Percentiles rank a stretch among this genome's conserved stretches.
Evolutionary conservation across 352 stramenopile genomes (phyloP).

Genomic region (Blastocystis sp.): DNA sequence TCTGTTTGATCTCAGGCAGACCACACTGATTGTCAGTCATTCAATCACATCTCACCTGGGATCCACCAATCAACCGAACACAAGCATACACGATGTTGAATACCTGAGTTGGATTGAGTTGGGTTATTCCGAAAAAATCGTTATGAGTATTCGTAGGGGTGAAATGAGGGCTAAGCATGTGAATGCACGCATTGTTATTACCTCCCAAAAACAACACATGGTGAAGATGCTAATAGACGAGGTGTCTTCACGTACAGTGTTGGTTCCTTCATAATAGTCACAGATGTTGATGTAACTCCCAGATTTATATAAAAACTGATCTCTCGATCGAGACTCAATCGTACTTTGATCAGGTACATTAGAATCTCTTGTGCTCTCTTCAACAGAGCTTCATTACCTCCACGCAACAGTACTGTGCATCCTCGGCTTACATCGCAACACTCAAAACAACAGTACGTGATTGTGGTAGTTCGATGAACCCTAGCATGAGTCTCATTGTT

Average conservation of each 20-base stretch:
- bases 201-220: conserved; percentile 32
- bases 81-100: conserved; percentile 17
- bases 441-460: conserved; percentile 56
- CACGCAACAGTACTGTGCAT: conserved; percentile 21
- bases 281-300: conserved; percentile 3
- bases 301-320: conserved; percentile 36
- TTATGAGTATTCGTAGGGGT: conserved; percentile 30
- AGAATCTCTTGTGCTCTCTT: background rate
- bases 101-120: conserved; percentile 1
- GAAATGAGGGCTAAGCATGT: conserved; percentile 33
- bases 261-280: background rate
- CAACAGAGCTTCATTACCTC: background rate
- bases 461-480: background rate
- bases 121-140: conserved; percentile 27
- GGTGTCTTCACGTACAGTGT: background rate
- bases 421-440: conserved; percentile 1
- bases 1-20: conserved; percentile 48
- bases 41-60: too few relatives aligned
- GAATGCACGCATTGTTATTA: background rate
- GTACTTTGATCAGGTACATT: conserved; percentile 12
- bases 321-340: conserved; percentile 8
- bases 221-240: conserved; percentile 22
- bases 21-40: too few relatives aligned
- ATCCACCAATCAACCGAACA: conserved; percentile 13
- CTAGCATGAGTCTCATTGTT: background rate